Evolutionary conservation across 495 filamentous ascomycete genomes (phyloP), one percentile per base, ranked within the genome.

Genomic region (Saxophila tyrrhenica): DNA sequence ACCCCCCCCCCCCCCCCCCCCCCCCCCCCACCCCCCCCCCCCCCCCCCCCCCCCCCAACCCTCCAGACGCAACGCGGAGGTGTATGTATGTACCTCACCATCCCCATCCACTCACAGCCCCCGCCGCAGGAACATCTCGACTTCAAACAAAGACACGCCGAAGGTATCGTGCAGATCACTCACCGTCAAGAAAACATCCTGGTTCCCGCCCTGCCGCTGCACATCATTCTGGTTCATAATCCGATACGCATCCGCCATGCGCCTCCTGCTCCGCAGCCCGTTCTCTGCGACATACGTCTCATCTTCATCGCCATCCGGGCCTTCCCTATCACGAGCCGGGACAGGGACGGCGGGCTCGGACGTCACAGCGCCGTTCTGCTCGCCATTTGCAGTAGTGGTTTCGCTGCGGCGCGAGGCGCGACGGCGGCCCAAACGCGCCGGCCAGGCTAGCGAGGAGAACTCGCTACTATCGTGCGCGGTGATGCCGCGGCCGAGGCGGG

Each of bases 151-250:
- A n/a, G n/a, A n/a, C n/a, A n/a, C n/a, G n/a, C n/a, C n/a, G n/a
- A n/a, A n/a, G n/a, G n/a, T n/a, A n/a, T n/a, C n/a, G n/a, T n/a
- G n/a, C n/a, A n/a, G n/a, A n/a, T n/a, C n/a, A n/a, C 78, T 52
- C 72, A 85, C 81, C 61, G 83, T 83, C 43, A 86, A 71, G 43
- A 73, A 76, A 16, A 80, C 79, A 57, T 84, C 81, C 51, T 70
- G 71, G 63, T 81, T 72, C 10, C 82, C 81, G 3, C 76, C 80
- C 58, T 72, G 75, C 48, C 81, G 73, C 48, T 82, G 72, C 29
- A 75, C 70, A 61, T 85, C 82, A 62, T 87, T 87, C 62, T 81
- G 73, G 51, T 69, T 75, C 58, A 75, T 79, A 58, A 87, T 87
- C 50, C 72, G 67, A 48, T 86, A 84, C 51, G 73, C 75, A 29